A percentile compares a stretch with the other conserved stretches of the same genome.
Evolutionary conservation across 208 protist species (phyloP).

Genomic region (Trypanosomatidae sp.): DNA sequence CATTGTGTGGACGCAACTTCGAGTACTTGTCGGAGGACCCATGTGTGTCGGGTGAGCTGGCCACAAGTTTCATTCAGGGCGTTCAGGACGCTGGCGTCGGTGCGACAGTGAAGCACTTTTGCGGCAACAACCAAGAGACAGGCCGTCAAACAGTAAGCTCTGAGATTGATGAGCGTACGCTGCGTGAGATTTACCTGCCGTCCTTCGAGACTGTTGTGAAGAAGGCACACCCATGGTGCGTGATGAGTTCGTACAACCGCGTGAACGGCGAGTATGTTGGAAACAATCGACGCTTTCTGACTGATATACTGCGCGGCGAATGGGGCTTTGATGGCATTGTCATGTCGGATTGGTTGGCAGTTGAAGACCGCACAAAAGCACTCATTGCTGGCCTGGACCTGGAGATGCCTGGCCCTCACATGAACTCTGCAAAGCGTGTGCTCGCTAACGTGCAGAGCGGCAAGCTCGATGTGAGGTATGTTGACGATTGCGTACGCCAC

Average conservation of each 20-base stretch:
- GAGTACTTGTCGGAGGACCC: conserved; percentile 38
- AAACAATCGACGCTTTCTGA: conserved; percentile 16
- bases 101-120: conserved; percentile 23
- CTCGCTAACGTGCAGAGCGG: conserved; percentile 10
- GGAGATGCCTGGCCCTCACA: conserved; percentile 32
- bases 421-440: conserved; percentile 5
- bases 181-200: conserved; percentile 27
- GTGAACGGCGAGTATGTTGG: conserved; percentile 18
- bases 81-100: conserved; percentile 15
- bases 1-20: conserved; percentile 25
- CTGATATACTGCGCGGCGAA: conserved; percentile 18
- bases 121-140: conserved; percentile 25
- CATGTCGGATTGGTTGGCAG: conserved; percentile 42
- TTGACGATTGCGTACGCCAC: conserved; percentile 6
- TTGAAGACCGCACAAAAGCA: conserved; percentile 17
- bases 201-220: conserved; percentile 14
- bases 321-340: conserved; percentile 37
- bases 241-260: conserved; percentile 29
- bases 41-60: conserved; percentile 5
- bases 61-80: conserved; percentile 7
- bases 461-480: conserved; percentile 14
- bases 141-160: conserved; percentile 4
- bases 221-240: conserved; percentile 4
- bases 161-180: conserved; percentile 18
- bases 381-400: conserved; percentile 23